These are phyloP conservation scores for Phlebiopsis gigantea DNA, from an alignment of 768 basidiomycete genomes.

Conservation along the genomic window DNA sequence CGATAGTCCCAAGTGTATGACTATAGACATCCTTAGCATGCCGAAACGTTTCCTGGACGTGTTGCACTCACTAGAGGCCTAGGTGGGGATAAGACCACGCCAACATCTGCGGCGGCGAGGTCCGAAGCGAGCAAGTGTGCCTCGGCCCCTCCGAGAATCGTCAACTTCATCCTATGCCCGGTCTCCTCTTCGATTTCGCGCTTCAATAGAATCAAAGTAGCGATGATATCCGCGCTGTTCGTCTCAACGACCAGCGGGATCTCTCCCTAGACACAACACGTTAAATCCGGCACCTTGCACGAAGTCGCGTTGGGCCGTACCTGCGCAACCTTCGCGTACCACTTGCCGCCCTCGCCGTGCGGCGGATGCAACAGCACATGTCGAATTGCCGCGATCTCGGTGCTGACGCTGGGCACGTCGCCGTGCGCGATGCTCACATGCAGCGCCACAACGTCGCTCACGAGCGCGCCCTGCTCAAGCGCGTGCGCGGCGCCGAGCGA, in stretches of 20 bases:
- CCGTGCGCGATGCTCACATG: constrained; percentile 38
- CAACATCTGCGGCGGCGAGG: constrained; percentile 55
- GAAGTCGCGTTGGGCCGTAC: constrained; percentile 9
- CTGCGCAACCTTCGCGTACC: constrained; percentile 29
- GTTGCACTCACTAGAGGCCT: constrained; percentile 40
- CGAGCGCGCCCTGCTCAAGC: constrained; percentile 37
- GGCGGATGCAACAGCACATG: constrained; percentile 43
- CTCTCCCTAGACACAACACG: constrained; percentile 36
- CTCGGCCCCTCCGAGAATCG: constrained; percentile 58
- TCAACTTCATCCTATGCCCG: constrained; percentile 27
- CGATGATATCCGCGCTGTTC: constrained; percentile 72
- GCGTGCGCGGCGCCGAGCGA: constrained; percentile 34
- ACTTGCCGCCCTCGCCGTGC: constrained; percentile 22
- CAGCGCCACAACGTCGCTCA: constrained; percentile 34
- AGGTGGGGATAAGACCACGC: constrained; percentile 61
- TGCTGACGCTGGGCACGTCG: constrained; percentile 55
- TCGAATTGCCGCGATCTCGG: constrained; percentile 71
- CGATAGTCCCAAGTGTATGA: constrained; percentile 50
- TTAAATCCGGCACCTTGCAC: neutral
- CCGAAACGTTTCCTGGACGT: neutral
- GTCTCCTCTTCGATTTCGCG: constrained; percentile 38
- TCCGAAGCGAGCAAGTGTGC: constrained; percentile 58
- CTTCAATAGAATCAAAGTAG: constrained; percentile 59
- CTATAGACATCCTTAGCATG: neutral
- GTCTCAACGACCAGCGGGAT: constrained; percentile 65